These are phyloP conservation scores for Boletus sp. DNA, from an alignment of 768 basidiomycete genomes.

Conservation along the genomic window DNA sequence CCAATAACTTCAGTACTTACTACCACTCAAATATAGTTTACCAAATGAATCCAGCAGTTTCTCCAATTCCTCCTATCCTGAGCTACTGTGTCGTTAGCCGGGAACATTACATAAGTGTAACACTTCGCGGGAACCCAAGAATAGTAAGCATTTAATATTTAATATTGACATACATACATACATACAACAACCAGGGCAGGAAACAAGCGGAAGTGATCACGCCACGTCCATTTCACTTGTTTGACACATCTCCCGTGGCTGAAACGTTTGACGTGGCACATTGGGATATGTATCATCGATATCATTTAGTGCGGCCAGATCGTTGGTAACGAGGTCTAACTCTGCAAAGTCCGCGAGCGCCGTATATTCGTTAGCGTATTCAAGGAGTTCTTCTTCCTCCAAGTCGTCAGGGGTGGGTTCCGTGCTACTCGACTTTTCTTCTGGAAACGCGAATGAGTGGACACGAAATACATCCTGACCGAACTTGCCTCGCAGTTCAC, in stretches of 20 bases:
- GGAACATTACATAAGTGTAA: too few relatives aligned
- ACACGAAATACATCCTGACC: not conserved
- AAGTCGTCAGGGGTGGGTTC: slow-evolving; percentile 43
- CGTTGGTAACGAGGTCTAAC: slow-evolving; percentile 26
- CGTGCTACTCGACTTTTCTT: not conserved
- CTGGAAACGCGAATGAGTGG: slow-evolving; percentile 6
- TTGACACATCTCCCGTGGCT: not conserved
- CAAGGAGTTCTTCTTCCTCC: slow-evolving; percentile 55
- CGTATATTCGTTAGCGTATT: slow-evolving; percentile 54
- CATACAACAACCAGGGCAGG: not conserved
- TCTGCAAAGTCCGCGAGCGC: slow-evolving; percentile 48
- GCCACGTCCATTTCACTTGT: slow-evolving; percentile 27
- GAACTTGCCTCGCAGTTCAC: slow-evolving; percentile 44
- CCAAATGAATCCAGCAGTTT: too few relatives aligned
- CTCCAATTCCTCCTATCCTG: too few relatives aligned
- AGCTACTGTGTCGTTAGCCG: too few relatives aligned
- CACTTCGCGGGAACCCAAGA: too few relatives aligned
- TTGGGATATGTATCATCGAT: slow-evolving; percentile 13
- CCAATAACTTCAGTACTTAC: too few relatives aligned
- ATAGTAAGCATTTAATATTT: too few relatives aligned
- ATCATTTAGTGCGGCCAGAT: slow-evolving; percentile 19
- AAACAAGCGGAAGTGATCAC: slow-evolving; percentile 8
- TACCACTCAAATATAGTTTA: too few relatives aligned
- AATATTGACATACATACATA: slow-evolving; percentile 6
- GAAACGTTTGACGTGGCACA: not conserved